Percentiles rank a stretch among this genome's conserved stretches.
Conservation (phyloP, 108 stramenopile species). For the Cyclotella kingstonii region DNA sequence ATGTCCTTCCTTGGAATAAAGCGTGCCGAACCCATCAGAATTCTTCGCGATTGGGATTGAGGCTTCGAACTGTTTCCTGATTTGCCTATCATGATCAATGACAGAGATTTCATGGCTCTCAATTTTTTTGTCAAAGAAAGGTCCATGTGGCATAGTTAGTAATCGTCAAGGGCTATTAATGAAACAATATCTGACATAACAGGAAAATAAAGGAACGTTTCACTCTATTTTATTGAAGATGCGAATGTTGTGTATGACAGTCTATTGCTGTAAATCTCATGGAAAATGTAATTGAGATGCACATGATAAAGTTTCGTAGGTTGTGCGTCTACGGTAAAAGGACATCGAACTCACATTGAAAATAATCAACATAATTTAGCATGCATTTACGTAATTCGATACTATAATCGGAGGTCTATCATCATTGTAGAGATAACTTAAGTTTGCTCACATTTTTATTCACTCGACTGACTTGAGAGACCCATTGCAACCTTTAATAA, state of each 20-base stretch:
- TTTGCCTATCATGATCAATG: background rate
- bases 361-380: no score
- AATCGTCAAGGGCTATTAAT: no score
- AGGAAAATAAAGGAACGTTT: no score
- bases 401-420: background rate
- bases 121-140: background rate
- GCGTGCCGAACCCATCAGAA: conserved; percentile 32
- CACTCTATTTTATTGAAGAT: no score
- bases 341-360: no score
- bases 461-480: conserved; percentile 1
- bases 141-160: background rate
- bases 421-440: background rate
- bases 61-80: background rate
- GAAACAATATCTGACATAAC: no score
- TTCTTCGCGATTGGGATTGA: conserved; percentile 40
- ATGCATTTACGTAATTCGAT: no score
- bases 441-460: background rate
- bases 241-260: no score
- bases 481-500: conserved; percentile 58
- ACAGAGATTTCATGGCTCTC: background rate
- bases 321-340: no score
- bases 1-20: conserved; percentile 45
- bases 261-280: no score
- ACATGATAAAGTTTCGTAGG: no score
- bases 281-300: no score